phyloP scores from a whole-genome alignment of 2,329 filamentous ascomycete species.

The Colletotrichum destructivum region DNA sequence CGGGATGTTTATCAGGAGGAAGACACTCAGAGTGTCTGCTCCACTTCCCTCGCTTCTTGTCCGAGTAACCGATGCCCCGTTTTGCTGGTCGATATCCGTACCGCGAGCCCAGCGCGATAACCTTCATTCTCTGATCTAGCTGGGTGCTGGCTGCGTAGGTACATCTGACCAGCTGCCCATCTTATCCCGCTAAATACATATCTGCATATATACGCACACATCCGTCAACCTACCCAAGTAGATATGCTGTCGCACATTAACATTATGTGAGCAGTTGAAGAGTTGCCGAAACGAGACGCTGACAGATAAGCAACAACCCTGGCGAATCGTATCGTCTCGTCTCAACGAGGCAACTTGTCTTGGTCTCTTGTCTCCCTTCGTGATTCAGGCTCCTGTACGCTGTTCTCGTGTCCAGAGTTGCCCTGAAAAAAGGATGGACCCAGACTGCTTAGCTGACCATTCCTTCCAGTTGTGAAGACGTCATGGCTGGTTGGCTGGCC shows the following conservation, averaged over 20 bases:
- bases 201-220: too few relatives aligned
- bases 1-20: not conserved
- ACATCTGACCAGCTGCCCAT: slow-evolving; percentile 7
- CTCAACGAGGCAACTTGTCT: slow-evolving; percentile 2
- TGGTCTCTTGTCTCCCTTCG: slow-evolving; percentile 16
- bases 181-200: not conserved
- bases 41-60: not conserved
- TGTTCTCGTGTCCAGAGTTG: not conserved
- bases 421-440: too few relatives aligned
- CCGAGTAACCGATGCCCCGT: slow-evolving; percentile 32
- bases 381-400: not conserved
- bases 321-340: not conserved
- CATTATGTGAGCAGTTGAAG: not conserved
- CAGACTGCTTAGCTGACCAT: not conserved
- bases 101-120: slow-evolving; percentile 40
- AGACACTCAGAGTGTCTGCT: not conserved
- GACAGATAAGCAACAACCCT: slow-evolving; percentile 6
- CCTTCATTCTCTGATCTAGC: slow-evolving; percentile 41
- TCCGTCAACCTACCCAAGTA: too few relatives aligned
- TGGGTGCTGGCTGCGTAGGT: slow-evolving; percentile 30
- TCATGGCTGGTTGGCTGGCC: not conserved
- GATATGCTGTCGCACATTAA: too few relatives aligned
- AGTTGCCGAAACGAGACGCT: slow-evolving; percentile 10
- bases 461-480: not conserved
- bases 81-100: slow-evolving; percentile 46